These are phyloP conservation scores for Petunia hybrid DNA, from an alignment of 305 asterid species.

Conservation along the genomic window DNA sequence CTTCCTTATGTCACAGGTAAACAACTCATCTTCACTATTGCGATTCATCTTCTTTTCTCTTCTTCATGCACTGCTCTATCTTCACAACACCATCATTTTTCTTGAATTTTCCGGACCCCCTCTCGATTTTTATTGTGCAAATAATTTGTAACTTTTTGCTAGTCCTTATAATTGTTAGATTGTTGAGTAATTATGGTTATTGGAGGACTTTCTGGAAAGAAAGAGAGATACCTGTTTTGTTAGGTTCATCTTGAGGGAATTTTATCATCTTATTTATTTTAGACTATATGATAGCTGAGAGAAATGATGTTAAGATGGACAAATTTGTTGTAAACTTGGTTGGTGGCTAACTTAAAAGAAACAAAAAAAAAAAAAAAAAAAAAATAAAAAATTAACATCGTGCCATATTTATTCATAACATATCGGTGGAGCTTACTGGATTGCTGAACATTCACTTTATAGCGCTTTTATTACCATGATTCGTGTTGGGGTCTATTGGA, in stretches of 20 bases:
- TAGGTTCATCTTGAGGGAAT: background rate
- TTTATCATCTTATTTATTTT: background rate
- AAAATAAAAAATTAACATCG: background rate
- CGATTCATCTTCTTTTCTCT: constrained; percentile 17
- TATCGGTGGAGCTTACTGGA: background rate
- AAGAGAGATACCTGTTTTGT: background rate
- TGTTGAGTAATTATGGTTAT: constrained; percentile 5
- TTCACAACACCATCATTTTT: constrained; percentile 15
- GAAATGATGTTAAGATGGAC: background rate
- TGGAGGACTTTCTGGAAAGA: background rate
- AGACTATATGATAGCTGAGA: background rate
- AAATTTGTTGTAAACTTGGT: constrained; percentile 19
- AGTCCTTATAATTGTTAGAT: background rate
- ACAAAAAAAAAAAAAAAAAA: background rate
- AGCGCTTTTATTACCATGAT: background rate
- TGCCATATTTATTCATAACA: constrained; percentile 2
- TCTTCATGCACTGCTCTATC: constrained; percentile 20
- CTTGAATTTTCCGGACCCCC: background rate
- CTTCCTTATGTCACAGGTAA: background rate
- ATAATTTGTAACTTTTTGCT: background rate
- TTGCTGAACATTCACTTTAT: background rate
- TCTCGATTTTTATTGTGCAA: constrained; percentile 16
- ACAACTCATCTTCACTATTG: background rate
- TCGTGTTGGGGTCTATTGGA: background rate
- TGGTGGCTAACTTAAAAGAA: background rate